Conservation (phyloP, 1,139 yeast genomes). For the Hansenula sp. region DNA sequence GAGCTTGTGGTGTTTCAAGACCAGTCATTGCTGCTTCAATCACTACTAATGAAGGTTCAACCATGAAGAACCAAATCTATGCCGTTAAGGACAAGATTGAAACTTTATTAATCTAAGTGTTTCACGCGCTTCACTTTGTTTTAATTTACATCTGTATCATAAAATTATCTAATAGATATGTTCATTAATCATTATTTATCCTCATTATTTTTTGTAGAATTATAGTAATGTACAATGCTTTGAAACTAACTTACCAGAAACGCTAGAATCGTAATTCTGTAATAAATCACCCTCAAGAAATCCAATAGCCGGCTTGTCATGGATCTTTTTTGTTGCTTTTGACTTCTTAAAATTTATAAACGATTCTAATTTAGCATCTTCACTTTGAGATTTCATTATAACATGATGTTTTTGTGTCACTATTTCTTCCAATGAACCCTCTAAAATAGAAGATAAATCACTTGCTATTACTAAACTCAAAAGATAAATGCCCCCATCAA, state of each 20-base stretch:
- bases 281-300: conserved; percentile 18
- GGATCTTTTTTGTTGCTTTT: not conserved
- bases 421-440: not conserved
- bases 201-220: too few species aligned
- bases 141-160: not conserved
- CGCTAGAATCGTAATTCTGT: conserved; percentile 4
- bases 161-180: too few species aligned
- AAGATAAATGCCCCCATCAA: conserved; percentile 19
- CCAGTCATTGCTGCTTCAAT: conserved; percentile 99
- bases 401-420: not conserved
- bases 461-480: conserved; percentile 11
- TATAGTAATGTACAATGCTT: conserved; percentile 7
- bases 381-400: not conserved
- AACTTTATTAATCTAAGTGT: conserved; percentile 84
- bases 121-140: too few species aligned
- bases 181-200: too few species aligned
- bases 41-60: conserved; percentile 97
- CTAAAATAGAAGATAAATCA: conserved; percentile 3
- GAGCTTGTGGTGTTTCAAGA: conserved; percentile 99
- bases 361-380: not conserved
- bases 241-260: conserved; percentile 5
- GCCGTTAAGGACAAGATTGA: conserved; percentile 98
- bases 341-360: conserved; percentile 1
- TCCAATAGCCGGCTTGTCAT: not conserved
- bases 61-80: conserved; percentile 95